Evolutionary conservation across 208 protist species (phyloP).

Genomic region (Pavlovales sp.): DNA sequence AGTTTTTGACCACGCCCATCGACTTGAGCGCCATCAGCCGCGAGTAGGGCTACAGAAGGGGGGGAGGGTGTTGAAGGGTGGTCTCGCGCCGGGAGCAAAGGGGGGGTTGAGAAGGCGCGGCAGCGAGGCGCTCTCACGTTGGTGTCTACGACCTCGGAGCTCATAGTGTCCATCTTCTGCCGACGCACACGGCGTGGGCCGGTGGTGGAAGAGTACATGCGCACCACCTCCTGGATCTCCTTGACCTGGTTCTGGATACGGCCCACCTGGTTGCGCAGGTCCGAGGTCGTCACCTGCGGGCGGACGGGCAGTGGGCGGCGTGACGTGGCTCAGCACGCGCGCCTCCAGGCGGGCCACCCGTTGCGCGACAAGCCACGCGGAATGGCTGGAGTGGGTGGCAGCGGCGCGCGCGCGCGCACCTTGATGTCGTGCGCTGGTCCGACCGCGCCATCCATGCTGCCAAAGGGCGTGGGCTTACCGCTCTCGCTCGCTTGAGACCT

Average conservation of each 20-base stretch:
- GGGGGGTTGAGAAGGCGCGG: no score
- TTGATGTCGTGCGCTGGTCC: background rate
- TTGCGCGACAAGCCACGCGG: background rate
- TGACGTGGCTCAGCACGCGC: no score
- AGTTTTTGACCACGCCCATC: constrained; percentile 92
- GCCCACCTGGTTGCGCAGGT: constrained; percentile 15
- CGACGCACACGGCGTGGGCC: background rate
- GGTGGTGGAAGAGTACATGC: constrained; percentile 36
- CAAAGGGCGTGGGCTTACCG: no score
- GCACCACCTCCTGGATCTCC: constrained; percentile 41
- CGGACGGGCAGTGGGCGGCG: background rate
- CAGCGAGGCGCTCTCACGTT: constrained; percentile 63
- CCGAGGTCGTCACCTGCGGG: constrained; percentile 17
- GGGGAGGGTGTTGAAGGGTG: no score
- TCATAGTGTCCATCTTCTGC: constrained; percentile 67
- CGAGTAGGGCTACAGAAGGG: constrained; percentile 32
- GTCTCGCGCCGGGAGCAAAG: no score
- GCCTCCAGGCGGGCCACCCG: no score
- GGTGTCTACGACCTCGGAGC: constrained; percentile 80
- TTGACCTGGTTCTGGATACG: constrained; percentile 41
- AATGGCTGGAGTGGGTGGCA: no score
- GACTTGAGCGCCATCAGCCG: constrained; percentile 88
- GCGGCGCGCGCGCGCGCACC: no score
- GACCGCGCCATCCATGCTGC: background rate
- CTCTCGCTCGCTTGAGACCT: no score